Conservation (phyloP, 441 rosid species). For the Eugenia klotzschiana region DNA sequence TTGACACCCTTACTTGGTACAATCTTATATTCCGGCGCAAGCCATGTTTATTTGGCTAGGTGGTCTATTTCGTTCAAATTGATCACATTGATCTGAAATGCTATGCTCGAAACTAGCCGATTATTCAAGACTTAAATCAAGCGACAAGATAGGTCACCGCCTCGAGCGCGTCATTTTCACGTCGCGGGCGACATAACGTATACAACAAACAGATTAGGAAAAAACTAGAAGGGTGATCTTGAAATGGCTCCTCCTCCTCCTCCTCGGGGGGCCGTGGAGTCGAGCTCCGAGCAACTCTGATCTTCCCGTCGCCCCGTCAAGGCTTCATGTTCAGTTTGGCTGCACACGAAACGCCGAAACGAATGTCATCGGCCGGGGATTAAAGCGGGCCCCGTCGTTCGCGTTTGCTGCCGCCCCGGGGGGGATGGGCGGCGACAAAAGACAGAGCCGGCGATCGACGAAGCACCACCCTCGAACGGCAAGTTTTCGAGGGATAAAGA, state of each 20-base stretch:
- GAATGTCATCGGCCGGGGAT: not conserved
- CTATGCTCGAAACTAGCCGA: not conserved
- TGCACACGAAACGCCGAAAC: not conserved
- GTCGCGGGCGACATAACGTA: not conserved
- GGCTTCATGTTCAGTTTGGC: not conserved
- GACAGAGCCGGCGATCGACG: not conserved
- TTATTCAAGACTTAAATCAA: not conserved
- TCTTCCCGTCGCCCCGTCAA: not conserved
- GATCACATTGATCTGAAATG: not conserved
- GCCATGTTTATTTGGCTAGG: not conserved
- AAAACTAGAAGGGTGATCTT: not conserved
- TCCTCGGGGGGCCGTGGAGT: not conserved
- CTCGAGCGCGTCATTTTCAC: not conserved
- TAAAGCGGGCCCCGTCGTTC: rapidly evolving
- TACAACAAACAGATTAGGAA: not conserved
- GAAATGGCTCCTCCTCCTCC: not conserved
- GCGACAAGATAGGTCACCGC: not conserved
- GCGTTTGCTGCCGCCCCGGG: not conserved
- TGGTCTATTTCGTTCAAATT: not conserved
- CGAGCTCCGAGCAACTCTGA: not conserved
- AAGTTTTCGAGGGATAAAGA: not conserved
- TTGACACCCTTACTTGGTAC: not conserved
- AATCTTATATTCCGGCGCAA: not conserved
- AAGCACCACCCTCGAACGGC: too few species aligned
- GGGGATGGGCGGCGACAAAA: not conserved